These are phyloP conservation scores for Coemansia sp. DNA, from an alignment of 192 early-diverging fungal species.

Conservation along the genomic window DNA sequence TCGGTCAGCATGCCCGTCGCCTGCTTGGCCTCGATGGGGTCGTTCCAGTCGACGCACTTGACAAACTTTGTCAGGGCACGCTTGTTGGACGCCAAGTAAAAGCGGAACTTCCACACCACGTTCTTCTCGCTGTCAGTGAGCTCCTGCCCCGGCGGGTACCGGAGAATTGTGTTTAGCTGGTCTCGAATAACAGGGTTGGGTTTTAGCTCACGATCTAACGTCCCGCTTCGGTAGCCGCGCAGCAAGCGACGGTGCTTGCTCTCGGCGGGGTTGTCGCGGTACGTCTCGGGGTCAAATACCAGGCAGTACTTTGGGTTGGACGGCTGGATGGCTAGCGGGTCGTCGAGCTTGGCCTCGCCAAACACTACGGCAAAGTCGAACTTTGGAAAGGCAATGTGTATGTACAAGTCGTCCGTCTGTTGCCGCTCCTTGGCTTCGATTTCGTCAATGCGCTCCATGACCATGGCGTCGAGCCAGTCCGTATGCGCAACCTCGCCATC, in stretches of 20 bases:
- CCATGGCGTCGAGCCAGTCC: constrained; percentile 92
- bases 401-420: constrained; percentile 58
- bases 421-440: constrained; percentile 63
- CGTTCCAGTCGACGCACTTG: constrained; percentile 94
- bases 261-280: constrained; percentile 93
- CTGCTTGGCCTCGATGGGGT: constrained; percentile 87
- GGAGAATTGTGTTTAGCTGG: constrained; percentile 89
- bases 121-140: constrained; percentile 89
- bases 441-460: constrained; percentile 85
- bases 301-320: constrained; percentile 53
- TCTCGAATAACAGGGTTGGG: constrained; percentile 96
- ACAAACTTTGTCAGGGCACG: constrained; percentile 97
- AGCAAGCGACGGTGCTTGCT: constrained; percentile 89
- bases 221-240: constrained; percentile 86
- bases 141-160: constrained; percentile 87
- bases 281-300: constrained; percentile 82
- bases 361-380: constrained; percentile 98
- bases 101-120: constrained; percentile 97
- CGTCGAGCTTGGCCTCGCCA: constrained; percentile 66
- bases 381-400: constrained; percentile 89
- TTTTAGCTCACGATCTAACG: constrained; percentile 92
- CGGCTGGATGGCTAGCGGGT: constrained; percentile 41
- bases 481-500: constrained; percentile 81
- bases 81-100: constrained; percentile 91
- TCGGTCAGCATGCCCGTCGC: constrained; percentile 82